Conservation (phyloP, 2,329 filamentous ascomycete genomes). For the Hypoxylon sp. region DNA sequence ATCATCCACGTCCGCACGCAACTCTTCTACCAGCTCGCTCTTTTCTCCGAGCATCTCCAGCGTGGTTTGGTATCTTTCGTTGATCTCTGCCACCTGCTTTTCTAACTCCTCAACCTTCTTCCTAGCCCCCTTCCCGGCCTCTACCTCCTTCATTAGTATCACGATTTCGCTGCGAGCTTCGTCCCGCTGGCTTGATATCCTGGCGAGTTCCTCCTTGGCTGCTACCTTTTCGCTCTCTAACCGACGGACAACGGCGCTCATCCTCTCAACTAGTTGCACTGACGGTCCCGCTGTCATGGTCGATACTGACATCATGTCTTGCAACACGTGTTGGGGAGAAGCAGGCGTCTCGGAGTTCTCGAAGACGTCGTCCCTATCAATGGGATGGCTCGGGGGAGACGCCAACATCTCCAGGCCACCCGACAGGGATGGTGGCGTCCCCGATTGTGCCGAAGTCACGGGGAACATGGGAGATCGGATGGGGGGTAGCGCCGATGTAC, state of each 20-base stretch:
- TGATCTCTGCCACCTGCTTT: slow-evolving; percentile 76
- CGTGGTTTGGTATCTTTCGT: slow-evolving; percentile 87
- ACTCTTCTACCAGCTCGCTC: slow-evolving; percentile 93
- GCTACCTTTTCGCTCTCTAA: slow-evolving; percentile 93
- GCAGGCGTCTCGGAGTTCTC: slow-evolving; percentile 70
- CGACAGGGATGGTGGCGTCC: slow-evolving; percentile 61
- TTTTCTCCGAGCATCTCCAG: slow-evolving; percentile 97
- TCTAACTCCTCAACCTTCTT: slow-evolving; percentile 76
- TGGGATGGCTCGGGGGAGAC: slow-evolving; percentile 60
- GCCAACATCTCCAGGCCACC: slow-evolving; percentile 63
- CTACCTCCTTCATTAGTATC: slow-evolving; percentile 86
- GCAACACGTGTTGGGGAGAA: slow-evolving; percentile 78
- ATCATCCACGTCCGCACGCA: slow-evolving; percentile 89
- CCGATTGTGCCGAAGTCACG: slow-evolving; percentile 55
- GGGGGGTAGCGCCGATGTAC: slow-evolving; percentile 66
- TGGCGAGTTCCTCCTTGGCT: slow-evolving; percentile 85
- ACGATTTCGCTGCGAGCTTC: slow-evolving; percentile 95
- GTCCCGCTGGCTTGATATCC: slow-evolving; percentile 88
- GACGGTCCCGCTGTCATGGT: slow-evolving; percentile 92
- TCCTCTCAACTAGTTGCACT: slow-evolving; percentile 94
- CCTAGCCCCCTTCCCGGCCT: slow-evolving; percentile 75
- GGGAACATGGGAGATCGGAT: slow-evolving; percentile 60
- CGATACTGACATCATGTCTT: slow-evolving; percentile 90
- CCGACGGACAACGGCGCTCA: slow-evolving; percentile 92
- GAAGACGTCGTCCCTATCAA: slow-evolving; percentile 65